These are phyloP conservation scores for Mikania micrantha DNA, from an alignment of 129 eudicot species.

Conservation along the genomic window DNA sequence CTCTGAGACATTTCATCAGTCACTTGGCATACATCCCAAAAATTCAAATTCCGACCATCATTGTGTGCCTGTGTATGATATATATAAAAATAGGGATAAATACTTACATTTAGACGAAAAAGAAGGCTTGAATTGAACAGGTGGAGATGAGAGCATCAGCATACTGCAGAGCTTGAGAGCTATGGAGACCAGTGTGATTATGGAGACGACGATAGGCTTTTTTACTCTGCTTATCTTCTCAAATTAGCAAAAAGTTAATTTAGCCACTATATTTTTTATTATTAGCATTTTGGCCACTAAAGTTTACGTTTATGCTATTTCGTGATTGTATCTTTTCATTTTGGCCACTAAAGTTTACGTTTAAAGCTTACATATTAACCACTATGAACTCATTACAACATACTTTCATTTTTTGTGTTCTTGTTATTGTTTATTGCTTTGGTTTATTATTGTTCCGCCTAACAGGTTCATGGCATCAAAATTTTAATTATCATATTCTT, in stretches of 20 bases:
- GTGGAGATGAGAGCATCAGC: constrained; percentile 45
- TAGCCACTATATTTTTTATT: constrained; percentile 9
- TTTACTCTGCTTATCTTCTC: constrained; percentile 22
- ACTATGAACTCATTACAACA: no score
- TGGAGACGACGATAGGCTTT: constrained; percentile 18
- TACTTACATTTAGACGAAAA: constrained; percentile 33
- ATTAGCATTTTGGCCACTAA: constrained; percentile 7
- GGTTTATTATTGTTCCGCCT: no score
- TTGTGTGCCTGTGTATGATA: neutral
- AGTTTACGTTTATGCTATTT: neutral
- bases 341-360: neutral
- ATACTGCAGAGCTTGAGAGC: constrained; percentile 28
- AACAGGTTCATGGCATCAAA: no score
- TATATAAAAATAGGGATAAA: constrained; percentile 1
- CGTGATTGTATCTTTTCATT: neutral
- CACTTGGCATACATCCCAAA: constrained; percentile 9
- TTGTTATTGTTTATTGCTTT: no score
- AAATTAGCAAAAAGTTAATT: neutral
- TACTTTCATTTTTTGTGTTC: neutral
- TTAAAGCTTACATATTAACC: neutral
- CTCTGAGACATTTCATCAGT: constrained; percentile 17
- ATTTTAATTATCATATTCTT: no score
- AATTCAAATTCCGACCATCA: neutral
- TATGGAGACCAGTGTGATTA: constrained; percentile 5
- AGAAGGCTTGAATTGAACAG: constrained; percentile 32